Evolutionary conservation across 2,329 filamentous ascomycete species (phyloP).

Genomic region (Neurospora crassa): DNA sequence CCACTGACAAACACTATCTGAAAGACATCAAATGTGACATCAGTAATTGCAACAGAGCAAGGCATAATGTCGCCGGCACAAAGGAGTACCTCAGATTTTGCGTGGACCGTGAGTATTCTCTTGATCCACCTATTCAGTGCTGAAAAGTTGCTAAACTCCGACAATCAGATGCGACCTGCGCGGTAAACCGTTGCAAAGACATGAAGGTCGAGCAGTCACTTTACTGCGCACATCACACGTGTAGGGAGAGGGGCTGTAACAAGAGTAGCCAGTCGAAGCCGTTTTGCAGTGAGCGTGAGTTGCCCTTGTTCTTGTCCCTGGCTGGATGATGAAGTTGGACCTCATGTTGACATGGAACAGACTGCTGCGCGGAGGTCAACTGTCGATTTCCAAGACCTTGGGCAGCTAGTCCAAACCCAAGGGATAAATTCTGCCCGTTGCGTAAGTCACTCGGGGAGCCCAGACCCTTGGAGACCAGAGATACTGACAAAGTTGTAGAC

Average conservation of each 20-base stretch:
- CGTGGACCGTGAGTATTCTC: constrained; percentile 9
- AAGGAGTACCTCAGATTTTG: constrained; percentile 15
- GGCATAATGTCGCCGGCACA: constrained; percentile 6
- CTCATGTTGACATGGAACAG: constrained; percentile 1
- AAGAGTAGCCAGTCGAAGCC: constrained; percentile 3
- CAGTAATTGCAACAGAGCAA: constrained; percentile 11
- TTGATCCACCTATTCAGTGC: not conserved
- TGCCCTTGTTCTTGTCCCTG: not conserved
- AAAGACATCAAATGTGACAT: constrained; percentile 16
- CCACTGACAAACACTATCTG: not conserved
- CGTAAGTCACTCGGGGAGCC: constrained; percentile 5
- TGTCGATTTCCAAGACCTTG: constrained; percentile 8
- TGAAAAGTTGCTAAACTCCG: not conserved
- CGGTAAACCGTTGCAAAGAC: constrained; percentile 9
- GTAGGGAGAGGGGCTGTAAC: constrained; percentile 12
- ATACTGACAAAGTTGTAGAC: constrained; percentile 5
- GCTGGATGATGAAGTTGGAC: not conserved
- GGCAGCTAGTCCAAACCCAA: not conserved
- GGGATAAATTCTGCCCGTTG: constrained; percentile 10
- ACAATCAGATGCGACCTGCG: constrained; percentile 9
- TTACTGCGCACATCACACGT: constrained; percentile 15
- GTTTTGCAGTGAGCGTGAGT: constrained; percentile 16
- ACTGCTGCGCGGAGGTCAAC: constrained; percentile 8
- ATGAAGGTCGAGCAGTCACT: constrained; percentile 10
- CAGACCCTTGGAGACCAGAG: not conserved